These are phyloP conservation scores for Bathelium albidoporum DNA, from an alignment of 495 filamentous ascomycete genomes.

Conservation along the genomic window DNA sequence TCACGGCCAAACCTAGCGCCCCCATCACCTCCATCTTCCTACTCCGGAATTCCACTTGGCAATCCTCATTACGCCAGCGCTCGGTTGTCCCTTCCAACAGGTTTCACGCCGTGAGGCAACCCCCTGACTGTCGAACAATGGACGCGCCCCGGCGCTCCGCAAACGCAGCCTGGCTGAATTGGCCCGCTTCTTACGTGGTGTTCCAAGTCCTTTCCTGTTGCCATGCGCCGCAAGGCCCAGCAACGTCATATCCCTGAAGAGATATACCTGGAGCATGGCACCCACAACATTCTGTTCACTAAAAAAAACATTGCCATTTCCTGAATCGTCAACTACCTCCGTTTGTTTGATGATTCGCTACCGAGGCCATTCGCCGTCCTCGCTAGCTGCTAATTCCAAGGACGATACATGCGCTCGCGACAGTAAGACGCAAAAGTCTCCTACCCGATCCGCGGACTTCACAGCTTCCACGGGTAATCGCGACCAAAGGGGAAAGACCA, in stretches of 20 bases:
- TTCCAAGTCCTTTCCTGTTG: background rate
- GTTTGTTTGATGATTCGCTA: background rate
- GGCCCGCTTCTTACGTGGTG: constrained; percentile 1
- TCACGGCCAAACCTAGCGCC: background rate
- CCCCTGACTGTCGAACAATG: background rate
- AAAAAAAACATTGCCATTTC: background rate
- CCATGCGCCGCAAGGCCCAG: background rate
- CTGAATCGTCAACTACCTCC: background rate
- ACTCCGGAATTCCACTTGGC: background rate
- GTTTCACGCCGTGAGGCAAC: background rate
- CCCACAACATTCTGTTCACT: background rate
- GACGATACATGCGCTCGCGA: background rate
- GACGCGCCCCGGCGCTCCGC: background rate
- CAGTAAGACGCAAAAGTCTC: background rate
- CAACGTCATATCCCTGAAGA: background rate
- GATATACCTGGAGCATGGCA: background rate
- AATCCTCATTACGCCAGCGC: background rate
- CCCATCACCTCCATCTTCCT: background rate
- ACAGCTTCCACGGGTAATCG: background rate
- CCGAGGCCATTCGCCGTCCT: background rate
- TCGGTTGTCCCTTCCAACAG: constrained; percentile 3
- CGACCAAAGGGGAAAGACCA: background rate
- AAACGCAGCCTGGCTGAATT: background rate
- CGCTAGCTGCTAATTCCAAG: background rate
- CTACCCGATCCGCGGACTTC: background rate